These are phyloP conservation scores for Grifola frondosa DNA, from an alignment of 1,284 basidiomycete species.

Conservation along the genomic window DNA sequence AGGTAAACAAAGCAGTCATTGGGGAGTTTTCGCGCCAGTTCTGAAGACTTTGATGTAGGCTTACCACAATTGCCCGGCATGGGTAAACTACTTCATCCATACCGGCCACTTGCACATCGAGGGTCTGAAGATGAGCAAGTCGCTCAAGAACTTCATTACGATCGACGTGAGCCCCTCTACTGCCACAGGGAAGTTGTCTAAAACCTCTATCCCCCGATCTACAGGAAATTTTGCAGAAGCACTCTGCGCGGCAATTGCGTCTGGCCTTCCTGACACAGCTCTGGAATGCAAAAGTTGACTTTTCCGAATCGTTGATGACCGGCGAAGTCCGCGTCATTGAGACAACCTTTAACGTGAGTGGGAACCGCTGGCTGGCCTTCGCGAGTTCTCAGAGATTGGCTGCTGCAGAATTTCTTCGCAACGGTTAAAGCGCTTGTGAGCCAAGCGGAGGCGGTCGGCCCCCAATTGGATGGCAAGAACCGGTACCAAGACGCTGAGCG, in stretches of 20 bases:
- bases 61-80: conserved; percentile 88
- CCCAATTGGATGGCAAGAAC: conserved; percentile 57
- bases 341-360: conserved; percentile 79
- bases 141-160: conserved; percentile 98
- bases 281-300: conserved; percentile 95
- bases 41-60: conserved; percentile 49
- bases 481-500: conserved; percentile 66
- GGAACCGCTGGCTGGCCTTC: not conserved
- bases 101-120: conserved; percentile 99
- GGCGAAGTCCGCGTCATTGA: conserved; percentile 90
- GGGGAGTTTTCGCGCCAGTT: conserved; percentile 1
- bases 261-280: conserved; percentile 90
- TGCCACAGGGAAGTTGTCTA: no score
- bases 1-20: conserved; percentile 51
- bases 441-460: conserved; percentile 49
- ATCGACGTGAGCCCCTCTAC: conserved; percentile 88
- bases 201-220: no score
- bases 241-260: conserved; percentile 89
- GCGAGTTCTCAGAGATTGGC: conserved; percentile 2
- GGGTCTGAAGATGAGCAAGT: conserved; percentile 99
- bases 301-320: conserved; percentile 87
- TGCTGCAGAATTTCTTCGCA: conserved; percentile 88
- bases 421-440: conserved; percentile 80
- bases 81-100: conserved; percentile 99
- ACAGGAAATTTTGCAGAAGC: conserved; percentile 88